phyloP scores from a whole-genome alignment of 495 filamentous ascomycete species.

The Talaromyces liani region DNA sequence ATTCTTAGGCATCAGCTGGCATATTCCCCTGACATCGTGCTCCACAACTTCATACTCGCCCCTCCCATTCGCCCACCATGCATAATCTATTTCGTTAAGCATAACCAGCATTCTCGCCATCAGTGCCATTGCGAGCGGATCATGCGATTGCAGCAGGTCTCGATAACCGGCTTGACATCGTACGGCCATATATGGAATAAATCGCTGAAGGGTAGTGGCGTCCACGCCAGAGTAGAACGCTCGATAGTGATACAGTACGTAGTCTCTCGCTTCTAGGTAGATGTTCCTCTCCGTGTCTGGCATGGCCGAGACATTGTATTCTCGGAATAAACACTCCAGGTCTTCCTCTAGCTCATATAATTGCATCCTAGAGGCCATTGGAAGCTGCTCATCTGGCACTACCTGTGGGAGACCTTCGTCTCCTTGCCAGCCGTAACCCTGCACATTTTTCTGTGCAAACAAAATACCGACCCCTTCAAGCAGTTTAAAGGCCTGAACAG shows the following conservation, averaged over 20 bases:
- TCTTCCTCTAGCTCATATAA: not conserved
- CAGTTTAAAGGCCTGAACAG: no score
- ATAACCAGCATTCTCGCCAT: not conserved
- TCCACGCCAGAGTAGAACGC: not conserved
- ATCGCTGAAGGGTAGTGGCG: not conserved
- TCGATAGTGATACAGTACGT: not conserved
- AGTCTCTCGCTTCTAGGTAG: not conserved
- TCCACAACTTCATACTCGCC: conserved; percentile 1
- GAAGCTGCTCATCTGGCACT: not conserved
- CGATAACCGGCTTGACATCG: not conserved
- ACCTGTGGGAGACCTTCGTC: no score
- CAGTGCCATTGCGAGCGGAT: not conserved
- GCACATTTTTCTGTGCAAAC: no score
- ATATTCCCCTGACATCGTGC: not conserved
- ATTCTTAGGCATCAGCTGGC: not conserved
- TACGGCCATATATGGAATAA: not conserved
- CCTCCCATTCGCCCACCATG: not conserved
- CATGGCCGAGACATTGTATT: not conserved
- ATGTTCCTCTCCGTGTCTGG: not conserved
- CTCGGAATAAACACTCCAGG: not conserved
- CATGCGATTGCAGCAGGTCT: not conserved
- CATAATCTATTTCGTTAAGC: not conserved
- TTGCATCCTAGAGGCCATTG: not conserved
- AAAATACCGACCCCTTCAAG: no score
- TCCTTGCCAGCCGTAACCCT: no score